These are phyloP conservation scores for Entophlyctis luteolus DNA, from an alignment of 192 early-diverging fungal genomes.

Conservation along the genomic window DNA sequence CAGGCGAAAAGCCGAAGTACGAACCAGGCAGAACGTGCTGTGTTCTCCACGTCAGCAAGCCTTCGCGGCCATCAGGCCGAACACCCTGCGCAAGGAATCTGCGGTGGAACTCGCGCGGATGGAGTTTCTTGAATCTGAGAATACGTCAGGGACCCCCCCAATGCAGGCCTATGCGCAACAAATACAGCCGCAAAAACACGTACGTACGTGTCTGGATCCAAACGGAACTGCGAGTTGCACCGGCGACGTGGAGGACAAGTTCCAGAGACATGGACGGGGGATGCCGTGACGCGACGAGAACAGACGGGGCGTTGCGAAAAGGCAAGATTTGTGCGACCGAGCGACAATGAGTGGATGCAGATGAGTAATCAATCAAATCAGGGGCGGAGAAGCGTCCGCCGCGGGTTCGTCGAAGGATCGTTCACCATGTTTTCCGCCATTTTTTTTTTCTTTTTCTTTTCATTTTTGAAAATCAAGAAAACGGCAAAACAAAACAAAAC, in stretches of 20 bases:
- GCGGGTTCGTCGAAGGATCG: too few relatives aligned
- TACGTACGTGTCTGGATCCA: background rate
- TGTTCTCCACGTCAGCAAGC: slow-evolving; percentile 64
- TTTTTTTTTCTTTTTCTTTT: too few relatives aligned
- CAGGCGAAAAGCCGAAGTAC: background rate
- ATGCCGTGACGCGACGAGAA: background rate
- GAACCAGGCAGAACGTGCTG: slow-evolving; percentile 59
- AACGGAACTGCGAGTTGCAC: background rate
- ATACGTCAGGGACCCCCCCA: background rate
- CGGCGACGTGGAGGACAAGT: background rate
- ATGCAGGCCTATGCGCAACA: too few relatives aligned
- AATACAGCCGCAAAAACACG: too few relatives aligned
- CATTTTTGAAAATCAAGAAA: too few relatives aligned
- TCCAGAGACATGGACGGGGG: background rate
- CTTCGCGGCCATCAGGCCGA: slow-evolving; percentile 73
- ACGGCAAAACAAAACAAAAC: too few relatives aligned
- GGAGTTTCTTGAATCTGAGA: slow-evolving; percentile 80
- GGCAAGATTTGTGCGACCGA: too few relatives aligned
- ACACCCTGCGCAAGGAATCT: slow-evolving; percentile 75
- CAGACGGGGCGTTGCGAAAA: background rate
- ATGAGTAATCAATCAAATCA: too few relatives aligned
- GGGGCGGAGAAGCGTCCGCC: too few relatives aligned
- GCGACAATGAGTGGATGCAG: too few relatives aligned
- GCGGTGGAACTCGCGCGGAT: slow-evolving; percentile 81
- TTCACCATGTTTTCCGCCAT: too few relatives aligned